These are phyloP conservation scores for Miscanthus sacchariflorus DNA, from an alignment of 202 grass and related monocot genomes.

Conservation along the genomic window DNA sequence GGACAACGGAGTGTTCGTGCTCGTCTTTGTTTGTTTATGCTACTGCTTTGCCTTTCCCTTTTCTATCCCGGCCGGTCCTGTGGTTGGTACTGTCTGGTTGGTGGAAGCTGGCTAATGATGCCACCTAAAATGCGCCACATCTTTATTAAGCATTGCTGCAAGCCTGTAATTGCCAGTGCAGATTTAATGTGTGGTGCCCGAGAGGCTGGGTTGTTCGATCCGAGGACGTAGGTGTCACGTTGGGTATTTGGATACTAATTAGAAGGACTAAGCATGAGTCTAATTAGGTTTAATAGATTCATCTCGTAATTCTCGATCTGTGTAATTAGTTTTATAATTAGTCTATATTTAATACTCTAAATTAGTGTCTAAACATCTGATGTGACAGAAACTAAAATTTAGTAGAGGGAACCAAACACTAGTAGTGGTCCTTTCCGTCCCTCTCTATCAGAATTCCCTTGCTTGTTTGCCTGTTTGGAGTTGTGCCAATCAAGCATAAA, in stretches of 20 bases:
- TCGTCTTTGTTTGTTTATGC: not conserved
- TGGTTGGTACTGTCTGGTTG: not conserved
- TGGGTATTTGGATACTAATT: no score
- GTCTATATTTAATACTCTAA: no score
- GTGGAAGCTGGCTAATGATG: constrained; percentile 2
- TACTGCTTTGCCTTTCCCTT: not conserved
- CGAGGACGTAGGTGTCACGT: no score
- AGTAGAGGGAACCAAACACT: no score
- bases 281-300: no score
- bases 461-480: not conserved
- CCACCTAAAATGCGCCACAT: constrained; percentile 8
- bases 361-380: no score
- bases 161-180: constrained; percentile 18
- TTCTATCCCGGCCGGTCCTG: not conserved
- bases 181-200: not conserved
- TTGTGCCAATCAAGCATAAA: no score
- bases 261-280: no score
- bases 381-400: no score
- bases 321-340: no score
- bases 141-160: constrained; percentile 16
- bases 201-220: no score
- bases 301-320: no score
- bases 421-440: not conserved
- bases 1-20: not conserved
- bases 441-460: constrained; percentile 17